Evolutionary conservation across 192 early-diverging fungal species (phyloP), one percentile per base, ranked within the genome.

Genomic region (Paraglomus brasilianum): DNA sequence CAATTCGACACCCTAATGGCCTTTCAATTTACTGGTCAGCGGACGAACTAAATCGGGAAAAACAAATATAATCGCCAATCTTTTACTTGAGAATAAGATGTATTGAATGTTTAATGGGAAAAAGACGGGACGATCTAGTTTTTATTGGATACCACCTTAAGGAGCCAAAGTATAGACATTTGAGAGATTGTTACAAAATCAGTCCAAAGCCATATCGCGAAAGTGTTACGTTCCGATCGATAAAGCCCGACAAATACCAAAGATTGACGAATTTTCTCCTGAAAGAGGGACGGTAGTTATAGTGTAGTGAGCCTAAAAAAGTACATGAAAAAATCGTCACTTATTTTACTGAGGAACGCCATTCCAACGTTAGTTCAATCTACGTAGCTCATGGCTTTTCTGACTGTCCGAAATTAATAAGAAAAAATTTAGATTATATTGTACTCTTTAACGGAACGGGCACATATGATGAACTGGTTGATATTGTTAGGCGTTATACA

Each of bases 391-490:
- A 40, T 38, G 4, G 24, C 38, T 60, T 60, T 41, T 21, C 22
- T 44, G 46, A 41, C 8, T 45, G 42, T 24, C 41, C 57, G 15
- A 39, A 39, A 60, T 38, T 11, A 60, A 60, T 40, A 60, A 60
- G 38, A 60, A 60, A 59, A 40, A 60, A 40, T 60, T 40, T 60
- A 19, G 38, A 40, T 60, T 60, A 60, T 39, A 60, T 60, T 65
- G 62, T 22, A 11, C 36, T 56, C n/a, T 56, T 56, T 56, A 56
- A 56, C 30, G 9, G 52, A 14, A 22, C 53, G 22, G 53, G 53
- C 52, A 56, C 53, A 56, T 56, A 56, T 56, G 53, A 61, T 61
- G 59, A 61, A 61, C 59, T 61, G 45, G 59, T 24, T 61, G 45
- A 61, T 21, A 61, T 62, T 62, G 59, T 44, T 22, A 1, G 59